A percentile compares a stretch with the other conserved stretches of the same genome.
phyloP scores from a whole-genome alignment of 345 rosid genomes.

The Euphorbia lathyris region DNA sequence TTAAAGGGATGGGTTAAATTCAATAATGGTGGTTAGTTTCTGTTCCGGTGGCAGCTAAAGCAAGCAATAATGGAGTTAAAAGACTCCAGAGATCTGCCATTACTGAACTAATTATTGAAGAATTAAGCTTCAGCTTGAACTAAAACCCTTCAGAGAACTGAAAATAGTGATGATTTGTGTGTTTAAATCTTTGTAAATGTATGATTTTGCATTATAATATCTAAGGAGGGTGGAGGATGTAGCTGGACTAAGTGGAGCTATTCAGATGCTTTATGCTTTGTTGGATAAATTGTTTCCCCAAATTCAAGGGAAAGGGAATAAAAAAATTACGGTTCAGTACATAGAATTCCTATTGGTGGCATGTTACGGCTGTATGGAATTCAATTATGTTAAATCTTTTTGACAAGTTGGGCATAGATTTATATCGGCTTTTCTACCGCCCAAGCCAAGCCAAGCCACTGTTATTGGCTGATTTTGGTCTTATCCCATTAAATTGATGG shows the following conservation, averaged over 20 bases:
- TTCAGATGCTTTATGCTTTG: neutral
- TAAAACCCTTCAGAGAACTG: neutral
- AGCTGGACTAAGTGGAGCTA: neutral
- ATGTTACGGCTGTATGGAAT: neutral
- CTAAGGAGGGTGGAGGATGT: neutral
- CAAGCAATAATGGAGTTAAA: neutral
- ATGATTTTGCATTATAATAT: neutral
- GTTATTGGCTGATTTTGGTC: neutral
- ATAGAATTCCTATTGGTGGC: neutral
- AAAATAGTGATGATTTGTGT: neutral
- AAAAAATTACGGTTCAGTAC: neutral
- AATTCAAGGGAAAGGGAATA: neutral
- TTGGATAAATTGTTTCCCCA: neutral
- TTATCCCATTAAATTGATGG: neutral
- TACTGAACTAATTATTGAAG: neutral
- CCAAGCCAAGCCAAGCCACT: neutral
- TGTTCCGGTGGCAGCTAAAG: neutral
- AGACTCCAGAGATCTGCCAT: neutral
- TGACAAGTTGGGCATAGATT: neutral
- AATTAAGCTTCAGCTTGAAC: neutral
- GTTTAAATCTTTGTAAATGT: neutral
- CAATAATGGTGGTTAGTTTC: conserved; percentile 5
- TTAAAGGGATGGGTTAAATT: neutral
- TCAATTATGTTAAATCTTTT: neutral
- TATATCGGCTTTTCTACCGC: neutral